Conservation (phyloP, 495 filamentous ascomycete species). For the Lichina pygmaea region DNA sequence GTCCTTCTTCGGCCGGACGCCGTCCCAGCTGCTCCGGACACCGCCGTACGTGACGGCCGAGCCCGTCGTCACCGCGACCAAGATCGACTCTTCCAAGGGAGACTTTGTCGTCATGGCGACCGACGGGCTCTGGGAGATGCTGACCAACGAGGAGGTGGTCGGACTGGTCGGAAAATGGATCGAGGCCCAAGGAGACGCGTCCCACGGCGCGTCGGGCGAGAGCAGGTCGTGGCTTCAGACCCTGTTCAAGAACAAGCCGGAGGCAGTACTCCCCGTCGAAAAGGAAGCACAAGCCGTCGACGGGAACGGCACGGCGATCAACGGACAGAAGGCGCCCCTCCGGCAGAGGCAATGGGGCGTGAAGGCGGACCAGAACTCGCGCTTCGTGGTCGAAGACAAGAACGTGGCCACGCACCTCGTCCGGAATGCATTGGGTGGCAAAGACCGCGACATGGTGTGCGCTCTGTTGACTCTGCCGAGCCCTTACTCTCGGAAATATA, state of each 20-base stretch:
- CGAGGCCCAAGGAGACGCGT: conserved; percentile 24
- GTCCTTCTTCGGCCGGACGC: conserved; percentile 62
- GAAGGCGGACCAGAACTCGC: conserved; percentile 31
- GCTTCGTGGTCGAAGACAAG: conserved; percentile 86
- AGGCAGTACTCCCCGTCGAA: conserved; percentile 25
- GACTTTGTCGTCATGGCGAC: conserved; percentile 95
- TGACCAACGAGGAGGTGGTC: conserved; percentile 94
- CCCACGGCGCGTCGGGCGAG: conserved; percentile 12
- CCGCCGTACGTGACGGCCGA: conserved; percentile 97
- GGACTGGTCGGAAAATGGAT: conserved; percentile 94
- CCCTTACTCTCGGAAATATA: conserved; percentile 71
- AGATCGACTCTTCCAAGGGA: conserved; percentile 67
- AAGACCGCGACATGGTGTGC: conserved; percentile 81
- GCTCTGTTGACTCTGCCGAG: conserved; percentile 77
- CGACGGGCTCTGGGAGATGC: conserved; percentile 96
- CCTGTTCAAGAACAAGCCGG: conserved; percentile 19
- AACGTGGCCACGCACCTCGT: conserved; percentile 92
- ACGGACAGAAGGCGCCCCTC: conserved; percentile 40
- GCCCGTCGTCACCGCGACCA: conserved; percentile 82
- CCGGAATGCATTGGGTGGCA: conserved; percentile 83
- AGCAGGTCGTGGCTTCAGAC: conserved; percentile 25
- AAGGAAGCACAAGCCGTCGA: conserved; percentile 12
- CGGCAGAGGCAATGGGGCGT: conserved; percentile 68
- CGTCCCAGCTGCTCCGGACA: conserved; percentile 46
- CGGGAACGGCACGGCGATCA: conserved; percentile 10